These are phyloP conservation scores for Protomyces pachydermus DNA, from an alignment of 1,139 yeast genomes.

Conservation along the genomic window DNA sequence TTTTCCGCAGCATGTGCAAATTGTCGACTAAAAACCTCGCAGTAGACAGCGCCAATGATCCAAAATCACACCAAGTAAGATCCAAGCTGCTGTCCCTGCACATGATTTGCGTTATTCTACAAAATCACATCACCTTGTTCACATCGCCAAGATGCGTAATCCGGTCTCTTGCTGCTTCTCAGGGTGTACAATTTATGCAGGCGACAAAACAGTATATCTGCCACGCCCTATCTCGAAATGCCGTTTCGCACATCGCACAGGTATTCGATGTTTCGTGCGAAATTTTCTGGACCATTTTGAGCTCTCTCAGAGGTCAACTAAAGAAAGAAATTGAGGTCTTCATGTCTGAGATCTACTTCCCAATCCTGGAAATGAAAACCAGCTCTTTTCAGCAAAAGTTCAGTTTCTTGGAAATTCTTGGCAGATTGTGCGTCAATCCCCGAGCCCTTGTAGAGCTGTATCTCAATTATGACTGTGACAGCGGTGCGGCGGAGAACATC, in stretches of 20 bases:
- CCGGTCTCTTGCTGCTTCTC: slow-evolving; percentile 53
- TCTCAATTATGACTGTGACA: slow-evolving; percentile 90
- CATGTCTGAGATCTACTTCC: slow-evolving; percentile 87
- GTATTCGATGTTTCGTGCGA: slow-evolving; percentile 89
- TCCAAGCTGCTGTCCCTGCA: slow-evolving; percentile 85
- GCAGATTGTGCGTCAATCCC: slow-evolving; percentile 80
- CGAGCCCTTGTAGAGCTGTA: slow-evolving; percentile 86
- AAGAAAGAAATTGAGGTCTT: slow-evolving; percentile 91
- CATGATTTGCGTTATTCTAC: slow-evolving; percentile 76
- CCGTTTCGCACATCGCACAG: slow-evolving; percentile 86
- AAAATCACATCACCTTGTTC: slow-evolving; percentile 80
- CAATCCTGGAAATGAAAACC: slow-evolving; percentile 85
- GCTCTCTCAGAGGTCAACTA: slow-evolving; percentile 78
- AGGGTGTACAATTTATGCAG: slow-evolving; percentile 62
- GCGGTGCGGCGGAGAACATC: slow-evolving; percentile 67
- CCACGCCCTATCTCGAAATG: slow-evolving; percentile 78
- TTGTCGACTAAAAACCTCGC: slow-evolving; percentile 73
- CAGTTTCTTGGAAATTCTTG: slow-evolving; percentile 70
- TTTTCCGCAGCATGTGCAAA: slow-evolving; percentile 91
- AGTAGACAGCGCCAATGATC: slow-evolving; percentile 56
- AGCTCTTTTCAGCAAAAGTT: slow-evolving; percentile 91
- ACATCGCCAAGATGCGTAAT: slow-evolving; percentile 59
- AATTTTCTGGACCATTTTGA: slow-evolving; percentile 82
- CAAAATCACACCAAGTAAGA: slow-evolving; percentile 86
- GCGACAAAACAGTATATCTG: slow-evolving; percentile 83